A percentile compares a stretch with the other conserved stretches of the same genome.
Conservation (phyloP, 139 green algal species). For the Pleodorina starrii region DNA sequence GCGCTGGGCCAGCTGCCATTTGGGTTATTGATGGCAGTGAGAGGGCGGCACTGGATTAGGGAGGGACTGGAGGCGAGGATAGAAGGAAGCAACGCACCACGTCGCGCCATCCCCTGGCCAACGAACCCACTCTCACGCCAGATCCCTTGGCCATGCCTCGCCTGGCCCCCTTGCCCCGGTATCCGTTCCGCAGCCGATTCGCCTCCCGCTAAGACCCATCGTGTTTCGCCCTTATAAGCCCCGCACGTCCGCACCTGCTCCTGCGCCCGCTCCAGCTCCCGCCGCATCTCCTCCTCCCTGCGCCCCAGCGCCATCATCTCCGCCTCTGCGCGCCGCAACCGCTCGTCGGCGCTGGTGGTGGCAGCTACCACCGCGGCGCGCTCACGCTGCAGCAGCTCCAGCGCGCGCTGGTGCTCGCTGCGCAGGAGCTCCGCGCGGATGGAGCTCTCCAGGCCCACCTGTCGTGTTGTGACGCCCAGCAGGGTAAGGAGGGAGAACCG, state of each 20-base stretch:
- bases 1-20: conserved; percentile 38
- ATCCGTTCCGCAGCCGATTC: too few relatives aligned
- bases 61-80: too few relatives aligned
- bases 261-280: conserved; percentile 4
- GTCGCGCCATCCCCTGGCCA: too few relatives aligned
- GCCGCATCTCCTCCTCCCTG: conserved; percentile 29
- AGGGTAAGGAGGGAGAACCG: too few relatives aligned
- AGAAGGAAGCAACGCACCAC: too few relatives aligned
- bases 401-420: conserved; percentile 40
- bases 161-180: too few relatives aligned
- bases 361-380: background rate
- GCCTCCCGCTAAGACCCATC: too few relatives aligned
- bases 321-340: conserved; percentile 20
- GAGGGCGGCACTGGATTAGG: too few relatives aligned
- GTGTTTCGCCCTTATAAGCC: too few relatives aligned
- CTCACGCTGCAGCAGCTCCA: conserved; percentile 47
- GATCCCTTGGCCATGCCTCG: too few relatives aligned
- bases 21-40: too few relatives aligned
- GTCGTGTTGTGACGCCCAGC: background rate
- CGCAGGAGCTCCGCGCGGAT: conserved; percentile 24
- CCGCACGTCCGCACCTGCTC: conserved; percentile 20
- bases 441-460: conserved; percentile 10
- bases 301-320: background rate
- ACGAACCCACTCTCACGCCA: too few relatives aligned
- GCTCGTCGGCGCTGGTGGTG: conserved; percentile 16